A percentile compares a stretch with the other conserved stretches of the same genome.
Conservation (phyloP, 345 rosid genomes). For the Lepidium sativum region DNA sequence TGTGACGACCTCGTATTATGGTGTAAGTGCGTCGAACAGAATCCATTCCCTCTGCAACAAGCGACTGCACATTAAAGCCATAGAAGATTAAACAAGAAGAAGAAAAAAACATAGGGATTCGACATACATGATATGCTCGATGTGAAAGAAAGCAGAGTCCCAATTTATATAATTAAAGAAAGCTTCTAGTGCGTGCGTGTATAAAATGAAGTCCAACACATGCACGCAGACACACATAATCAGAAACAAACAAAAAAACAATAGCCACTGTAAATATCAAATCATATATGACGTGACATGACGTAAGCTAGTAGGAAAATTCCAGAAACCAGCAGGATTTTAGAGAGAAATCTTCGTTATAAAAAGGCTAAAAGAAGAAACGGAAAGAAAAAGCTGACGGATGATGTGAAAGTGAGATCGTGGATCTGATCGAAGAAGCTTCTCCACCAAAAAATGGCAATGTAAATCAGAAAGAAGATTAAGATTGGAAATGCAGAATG, state of each 20-base stretch:
- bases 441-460: not conserved
- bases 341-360: not conserved
- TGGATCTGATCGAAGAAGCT: slow-evolving; percentile 7
- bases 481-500: slow-evolving; percentile 1
- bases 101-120: not conserved
- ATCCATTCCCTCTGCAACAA: slow-evolving; percentile 15
- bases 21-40: slow-evolving; percentile 30
- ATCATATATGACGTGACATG: not conserved
- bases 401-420: not conserved
- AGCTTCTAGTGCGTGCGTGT: not conserved
- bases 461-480: not conserved
- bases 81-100: not conserved
- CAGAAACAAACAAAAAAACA: not conserved
- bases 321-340: not conserved
- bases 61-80: slow-evolving; percentile 5
- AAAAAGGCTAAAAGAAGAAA: not conserved
- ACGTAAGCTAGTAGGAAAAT: slow-evolving; percentile 13
- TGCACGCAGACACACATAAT: not conserved
- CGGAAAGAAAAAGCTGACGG: not conserved
- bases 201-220: not conserved
- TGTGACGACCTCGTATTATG: slow-evolving; percentile 64
- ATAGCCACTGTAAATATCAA: not conserved
- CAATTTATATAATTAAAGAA: not conserved
- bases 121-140: not conserved
- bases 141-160: not conserved